These are phyloP conservation scores for Thymus quinquecostatus DNA, from an alignment of 257 asterid species.

Conservation along the genomic window DNA sequence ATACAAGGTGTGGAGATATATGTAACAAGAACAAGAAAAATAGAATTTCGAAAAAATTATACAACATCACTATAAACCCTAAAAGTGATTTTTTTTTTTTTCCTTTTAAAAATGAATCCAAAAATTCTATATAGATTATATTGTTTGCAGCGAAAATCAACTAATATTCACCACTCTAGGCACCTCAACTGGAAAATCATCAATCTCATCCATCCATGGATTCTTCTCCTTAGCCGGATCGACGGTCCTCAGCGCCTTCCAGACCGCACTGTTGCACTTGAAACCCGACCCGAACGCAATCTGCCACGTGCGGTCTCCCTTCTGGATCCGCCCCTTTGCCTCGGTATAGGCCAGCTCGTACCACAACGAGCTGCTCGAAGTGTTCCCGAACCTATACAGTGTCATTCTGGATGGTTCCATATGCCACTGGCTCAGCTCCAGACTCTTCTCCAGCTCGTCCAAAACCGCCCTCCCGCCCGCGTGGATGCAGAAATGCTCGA, in stretches of 20 bases:
- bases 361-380: conserved; percentile 49
- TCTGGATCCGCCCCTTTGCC: conserved; percentile 47
- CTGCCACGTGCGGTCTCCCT: conserved; percentile 50
- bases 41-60: too few relatives aligned
- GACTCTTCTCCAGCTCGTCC: conserved; percentile 47
- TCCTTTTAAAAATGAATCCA: too few relatives aligned
- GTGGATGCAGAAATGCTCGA: conserved; percentile 13
- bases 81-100: too few relatives aligned
- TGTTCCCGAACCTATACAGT: conserved; percentile 46
- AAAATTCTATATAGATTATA: too few relatives aligned
- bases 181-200: background rate
- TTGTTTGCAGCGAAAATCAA: background rate
- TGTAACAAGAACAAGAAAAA: too few relatives aligned
- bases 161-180: background rate
- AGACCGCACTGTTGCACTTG: conserved; percentile 52
- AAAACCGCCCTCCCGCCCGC: conserved; percentile 10
- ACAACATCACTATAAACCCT: too few relatives aligned
- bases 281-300: conserved; percentile 55
- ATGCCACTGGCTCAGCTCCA: conserved; percentile 35
- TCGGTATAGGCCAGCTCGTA: conserved; percentile 47
- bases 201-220: conserved; percentile 3
- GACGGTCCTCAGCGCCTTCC: conserved; percentile 37
- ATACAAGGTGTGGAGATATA: too few relatives aligned
- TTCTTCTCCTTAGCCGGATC: conserved; percentile 9
- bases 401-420: conserved; percentile 57